Evolutionary conservation across 345 rosid genomes (phyloP), one percentile per base, ranked within the genome.

Genomic region (Brassica cretica): DNA sequence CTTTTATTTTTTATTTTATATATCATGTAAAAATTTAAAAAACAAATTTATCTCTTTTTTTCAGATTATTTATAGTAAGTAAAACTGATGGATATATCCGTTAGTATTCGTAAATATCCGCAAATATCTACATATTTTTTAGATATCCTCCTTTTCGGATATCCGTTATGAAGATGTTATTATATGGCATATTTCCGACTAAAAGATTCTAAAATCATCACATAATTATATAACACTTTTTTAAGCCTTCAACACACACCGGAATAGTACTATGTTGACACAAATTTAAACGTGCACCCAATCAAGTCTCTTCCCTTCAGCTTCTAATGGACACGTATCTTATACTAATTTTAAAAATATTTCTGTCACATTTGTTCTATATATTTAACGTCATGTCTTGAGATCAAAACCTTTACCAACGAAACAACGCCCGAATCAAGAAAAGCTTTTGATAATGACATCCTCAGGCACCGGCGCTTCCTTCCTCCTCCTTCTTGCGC

Each of bases 221-320:
- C 59, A 53, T 53, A 53, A 53, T 16, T 16, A 16, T 18, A 55
- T 35, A 18, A 55, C 61, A 55, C 9, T 8, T 55, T 18, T 16
- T 18, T 55, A 55, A 18, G 11, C 19, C 25, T 55, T 55, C 25
- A 55, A 9, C 62, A 58, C 62, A 19, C 62, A 58, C 62, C 5
- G 49, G 44, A 62, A 30, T 62, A 62, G 8, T 14, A 62, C 37
- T 14, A 15, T 30, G 64, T 33, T 56, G 76, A 71, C 66, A 16
- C 72, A 41, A 29, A 66, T 66, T 59, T 37, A 66, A 70, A 66
- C 81, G 81, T 78, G 77, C 77, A 46, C 6, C 77, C 81, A 72
- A 78, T 77, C 9, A 63, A 2, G 72, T 71, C 19, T 71, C 71
- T 19, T 39, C 64, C 71, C 25, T 64, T 51, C 55, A 37, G 16